A percentile compares a stretch with the other conserved stretches of the same genome.
Evolutionary conservation across 192 early-diverging fungal species (phyloP).

Genomic region (Mortierella antarctica): DNA sequence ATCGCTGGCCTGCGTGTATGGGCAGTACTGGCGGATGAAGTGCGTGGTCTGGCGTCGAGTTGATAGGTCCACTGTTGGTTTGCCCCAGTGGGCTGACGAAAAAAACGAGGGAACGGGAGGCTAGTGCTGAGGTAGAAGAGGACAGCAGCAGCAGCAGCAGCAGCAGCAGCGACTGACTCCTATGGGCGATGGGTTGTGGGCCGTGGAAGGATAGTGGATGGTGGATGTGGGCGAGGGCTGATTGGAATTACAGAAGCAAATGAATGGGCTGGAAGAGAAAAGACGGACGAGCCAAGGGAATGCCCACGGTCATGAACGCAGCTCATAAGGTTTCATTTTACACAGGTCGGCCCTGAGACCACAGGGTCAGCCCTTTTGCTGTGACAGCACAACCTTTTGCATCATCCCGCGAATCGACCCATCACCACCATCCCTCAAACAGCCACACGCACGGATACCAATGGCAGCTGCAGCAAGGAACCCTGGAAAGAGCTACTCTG

Average conservation of each 20-base stretch:
- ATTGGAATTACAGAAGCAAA: background rate
- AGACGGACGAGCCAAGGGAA: background rate
- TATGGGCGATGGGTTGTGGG: no score
- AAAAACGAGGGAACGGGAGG: background rate
- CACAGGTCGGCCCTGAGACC: no score
- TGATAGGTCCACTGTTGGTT: background rate
- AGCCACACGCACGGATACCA: background rate
- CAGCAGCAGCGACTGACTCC: background rate
- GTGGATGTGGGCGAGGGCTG: background rate
- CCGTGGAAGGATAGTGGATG: background rate
- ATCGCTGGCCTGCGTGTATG: no score
- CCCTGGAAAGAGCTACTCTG: slow-evolving; percentile 25
- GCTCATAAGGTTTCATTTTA: no score
- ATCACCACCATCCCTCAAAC: background rate
- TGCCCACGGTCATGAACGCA: background rate
- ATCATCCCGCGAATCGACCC: background rate
- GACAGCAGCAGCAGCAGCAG: background rate
- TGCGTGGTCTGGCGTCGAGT: no score
- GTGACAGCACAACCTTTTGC: background rate
- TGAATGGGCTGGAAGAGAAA: background rate
- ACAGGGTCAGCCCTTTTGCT: no score
- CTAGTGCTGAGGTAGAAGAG: background rate
- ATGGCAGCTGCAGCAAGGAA: slow-evolving; percentile 21
- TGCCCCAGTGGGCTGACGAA: no score
- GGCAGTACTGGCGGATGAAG: no score